Evolutionary conservation across 768 basidiomycete genomes (phyloP), one percentile per base, ranked within the genome.

Genomic region (Termitomyces bulborhizus): DNA sequence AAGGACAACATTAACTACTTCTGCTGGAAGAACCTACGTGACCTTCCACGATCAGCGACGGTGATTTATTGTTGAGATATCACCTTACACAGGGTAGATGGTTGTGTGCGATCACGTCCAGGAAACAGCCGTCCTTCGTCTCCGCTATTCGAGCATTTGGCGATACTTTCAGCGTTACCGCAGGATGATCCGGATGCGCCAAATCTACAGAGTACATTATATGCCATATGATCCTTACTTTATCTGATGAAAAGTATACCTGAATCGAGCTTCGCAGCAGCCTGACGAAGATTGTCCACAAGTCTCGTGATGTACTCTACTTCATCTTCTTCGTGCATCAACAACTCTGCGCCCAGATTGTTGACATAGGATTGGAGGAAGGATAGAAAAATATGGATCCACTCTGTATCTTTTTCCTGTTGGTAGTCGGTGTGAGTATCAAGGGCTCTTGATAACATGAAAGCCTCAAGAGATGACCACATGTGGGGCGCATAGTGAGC

Each of bases 401-500:
- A 95, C 64, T 94, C 90, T 21, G 75, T 73, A 60, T 91, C 86
- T 55, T 75, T 82, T 6, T 78, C 71, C 61, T 80, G 83, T 13
- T 76, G 69, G n/a, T 86, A 69, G 21, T 74, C 65, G 1, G 71
- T 67, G 62, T 93, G 86, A 0, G 85, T 82, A 58, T 85, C 81
- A 39, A 95, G 72, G 1, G 90, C 88, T 46, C 79, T 79, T 12
- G 83, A 84, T 18, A 93, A 78, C 81, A 92, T 89, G 60, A 83
- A 83, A 2, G 85, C 85, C 63, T 93, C 88, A 44, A 93, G 70
- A 8, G 86, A 85, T 26, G 83, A 79, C 92, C 92, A 94, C 65
- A 77, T 77, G 66, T 90, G 86, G 6, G 88, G 88, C 0, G 85
- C 83, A 68, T 93, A 93, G 63, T 93, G 90, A 9, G 86, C 88